These are phyloP conservation scores for Amanita rimosa DNA, from an alignment of 768 basidiomycete species.

Conservation along the genomic window DNA sequence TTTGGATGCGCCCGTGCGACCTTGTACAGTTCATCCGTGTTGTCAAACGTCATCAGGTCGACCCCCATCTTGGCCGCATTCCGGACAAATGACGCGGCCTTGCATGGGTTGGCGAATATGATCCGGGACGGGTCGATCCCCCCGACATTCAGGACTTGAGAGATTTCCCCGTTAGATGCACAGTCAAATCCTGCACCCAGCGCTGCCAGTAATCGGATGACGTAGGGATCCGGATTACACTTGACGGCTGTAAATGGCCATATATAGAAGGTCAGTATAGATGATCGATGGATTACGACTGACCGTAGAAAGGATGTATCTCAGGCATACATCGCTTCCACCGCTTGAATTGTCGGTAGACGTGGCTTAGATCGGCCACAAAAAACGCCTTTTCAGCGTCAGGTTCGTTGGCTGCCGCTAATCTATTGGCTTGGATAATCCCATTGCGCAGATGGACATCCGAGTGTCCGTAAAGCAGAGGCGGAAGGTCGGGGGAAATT, in stretches of 20 bases:
- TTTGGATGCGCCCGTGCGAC: conserved; percentile 68
- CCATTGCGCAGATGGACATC: conserved; percentile 67
- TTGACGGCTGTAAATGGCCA: conserved; percentile 64
- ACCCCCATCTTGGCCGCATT: conserved; percentile 72
- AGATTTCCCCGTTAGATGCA: conserved; percentile 90
- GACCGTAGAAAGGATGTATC: conserved; percentile 95
- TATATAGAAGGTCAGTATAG: not conserved
- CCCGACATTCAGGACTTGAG: conserved; percentile 61
- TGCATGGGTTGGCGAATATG: conserved; percentile 99
- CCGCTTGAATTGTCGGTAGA: conserved; percentile 75
- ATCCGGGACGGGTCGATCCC: conserved; percentile 72
- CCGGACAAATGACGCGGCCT: conserved; percentile 88
- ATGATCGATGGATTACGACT: not conserved
- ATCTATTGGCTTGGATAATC: conserved; percentile 52
- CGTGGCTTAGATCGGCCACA: conserved; percentile 84
- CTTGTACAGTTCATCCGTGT: conserved; percentile 92
- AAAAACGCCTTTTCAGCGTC: conserved; percentile 89
- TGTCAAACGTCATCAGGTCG: conserved; percentile 97
- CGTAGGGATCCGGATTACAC: conserved; percentile 95
- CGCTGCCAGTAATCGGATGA: conserved; percentile 22
- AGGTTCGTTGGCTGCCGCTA: conserved; percentile 36
- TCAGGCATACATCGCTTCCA: conserved; percentile 73
- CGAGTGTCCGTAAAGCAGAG: conserved; percentile 56
- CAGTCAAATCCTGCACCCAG: conserved; percentile 80
- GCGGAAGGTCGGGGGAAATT: conserved; percentile 41